Base-by-base conservation (phyloP, 345 rosid species). In the Pseudoturritis turrita region DNA sequence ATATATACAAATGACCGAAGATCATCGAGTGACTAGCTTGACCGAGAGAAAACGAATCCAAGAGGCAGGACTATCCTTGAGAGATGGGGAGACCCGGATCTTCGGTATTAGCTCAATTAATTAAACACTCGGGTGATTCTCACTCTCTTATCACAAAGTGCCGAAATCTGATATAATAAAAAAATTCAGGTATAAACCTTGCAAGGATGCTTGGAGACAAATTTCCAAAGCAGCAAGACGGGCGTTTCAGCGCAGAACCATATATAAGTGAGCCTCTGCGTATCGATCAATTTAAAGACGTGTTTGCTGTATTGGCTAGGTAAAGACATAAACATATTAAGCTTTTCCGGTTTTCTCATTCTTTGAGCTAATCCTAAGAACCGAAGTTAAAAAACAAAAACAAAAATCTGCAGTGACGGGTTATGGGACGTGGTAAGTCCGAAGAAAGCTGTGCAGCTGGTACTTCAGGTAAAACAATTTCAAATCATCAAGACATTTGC, bases 121-220 rank as follows among this genome's bases (percentile, higher is more conserved):
- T 23, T 35, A 39, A 18, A 45, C 31, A 64, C 41, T 59, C 26
- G 2, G 15, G 36, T 52, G 45, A 26, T 72, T 57, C 47, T 23
- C 37, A 37, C 65, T 45, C 53, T 23, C 22, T 11, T 39, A 3
- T 40, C 15, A 43, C 51, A 66, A 57, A 41, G 36, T 29, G 8
- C 36, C 35, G 13, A 45, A 62, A 63, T 26, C 39, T 15, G 40
- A 31, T n/a, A n/a, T n/a, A n/a, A n/a, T n/a, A n/a, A n/a, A n/a
- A n/a, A n/a, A n/a, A n/a, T n/a, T 31, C 81, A 96, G 99, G 99
- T 44, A 68, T 96, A 82, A 92, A 88, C 79, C 97, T 96, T 61
- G 89, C 96, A 46, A 85, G 97, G 66, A 87, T 92, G 97, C 98
- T 96, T 59, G 99, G 99, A 68, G 99, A 90, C 83, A 96, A 96